Percentiles rank a stretch among this genome's conserved stretches.
phyloP scores from a whole-genome alignment of 2,329 filamentous ascomycete genomes.

The Pochonia chlamydosporia region DNA sequence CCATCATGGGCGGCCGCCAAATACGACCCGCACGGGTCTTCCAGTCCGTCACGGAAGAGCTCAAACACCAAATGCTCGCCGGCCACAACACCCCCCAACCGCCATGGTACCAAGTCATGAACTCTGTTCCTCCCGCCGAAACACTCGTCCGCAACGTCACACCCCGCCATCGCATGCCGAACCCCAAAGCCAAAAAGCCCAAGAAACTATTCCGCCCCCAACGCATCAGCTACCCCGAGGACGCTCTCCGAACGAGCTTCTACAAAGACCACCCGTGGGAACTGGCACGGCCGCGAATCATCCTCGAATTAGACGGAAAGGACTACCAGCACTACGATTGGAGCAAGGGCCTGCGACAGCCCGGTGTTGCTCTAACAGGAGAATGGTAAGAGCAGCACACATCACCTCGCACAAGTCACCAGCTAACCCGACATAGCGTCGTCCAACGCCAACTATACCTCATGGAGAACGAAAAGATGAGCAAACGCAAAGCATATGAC shows the following conservation, averaged over 20 bases:
- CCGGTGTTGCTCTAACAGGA: conserved; percentile 70
- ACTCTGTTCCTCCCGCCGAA: conserved; percentile 52
- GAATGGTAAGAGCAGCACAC: conserved; percentile 58
- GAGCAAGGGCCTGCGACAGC: conserved; percentile 68
- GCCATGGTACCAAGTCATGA: conserved; percentile 47
- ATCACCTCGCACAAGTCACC: neutral
- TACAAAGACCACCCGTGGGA: conserved; percentile 97
- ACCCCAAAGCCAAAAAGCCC: conserved; percentile 45
- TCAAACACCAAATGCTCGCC: conserved; percentile 34
- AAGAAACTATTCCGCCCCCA: conserved; percentile 78
- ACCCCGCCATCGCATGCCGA: conserved; percentile 34
- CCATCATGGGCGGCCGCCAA: conserved; percentile 36
- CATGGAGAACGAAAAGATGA: conserved; percentile 59
- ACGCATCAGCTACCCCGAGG: conserved; percentile 74
- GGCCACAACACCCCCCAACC: conserved; percentile 27
- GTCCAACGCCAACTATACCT: conserved; percentile 88
- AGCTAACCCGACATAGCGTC: conserved; percentile 53
- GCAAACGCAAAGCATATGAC: conserved; percentile 72
- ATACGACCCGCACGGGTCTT: conserved; percentile 42
- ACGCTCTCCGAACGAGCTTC: conserved; percentile 72
- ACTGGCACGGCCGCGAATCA: conserved; percentile 76
- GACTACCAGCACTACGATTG: conserved; percentile 74
- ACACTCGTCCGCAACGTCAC: conserved; percentile 49
- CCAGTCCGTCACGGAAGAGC: conserved; percentile 37
- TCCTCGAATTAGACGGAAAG: conserved; percentile 81